Evolutionary conservation across 225 moss, liverwort and hornwort genomes (phyloP), one percentile per base, ranked within the genome.

Genomic region (Marchantia paleacea): DNA sequence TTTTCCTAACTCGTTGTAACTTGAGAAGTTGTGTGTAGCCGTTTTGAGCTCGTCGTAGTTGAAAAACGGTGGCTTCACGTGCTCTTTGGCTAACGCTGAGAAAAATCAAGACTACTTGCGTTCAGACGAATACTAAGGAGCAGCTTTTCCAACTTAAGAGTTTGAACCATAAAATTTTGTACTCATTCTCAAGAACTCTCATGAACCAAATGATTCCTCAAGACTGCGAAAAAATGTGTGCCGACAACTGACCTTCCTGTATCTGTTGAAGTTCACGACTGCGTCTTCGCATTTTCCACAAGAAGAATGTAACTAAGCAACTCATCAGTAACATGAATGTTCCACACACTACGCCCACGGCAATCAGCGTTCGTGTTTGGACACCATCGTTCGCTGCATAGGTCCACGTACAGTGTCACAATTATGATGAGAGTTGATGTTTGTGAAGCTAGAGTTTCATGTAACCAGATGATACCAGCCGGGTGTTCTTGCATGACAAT

Each of bases 41-140:
- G 7, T n/a, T 22, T 60, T 76, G 39, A 82, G 30, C 6, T 82
- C 76, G 0, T 39, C 26, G 30, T 69, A 82, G 20, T 0, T 39
- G 29, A 57, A 82, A 60, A 65, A 76, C 5, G 82, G 82, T 47
- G 82, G 76, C 70, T 77, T 53, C 22, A 82, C 76, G 24, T 63
- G 66, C 50, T 52, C 22, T 12, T 77, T 76, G 2, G 82, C 82
- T 20, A 82, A 50, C 15, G 51, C 82, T 82, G 82, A n/a, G 30
- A 9, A n/a, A 73, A 47, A 19, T 58, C 18, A 5, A 20, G 20
- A 19, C 6, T 58, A 15, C 6, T 15, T 0, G 15, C 13, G 58
- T 20, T 16, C 0, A 14, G 0, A 4, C 58, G 20, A n/a, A 15
- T 58, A 58, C 3, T 1, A 58, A 5, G 58, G 58, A 15, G 58